Percentiles rank a stretch among this genome's conserved stretches.
Conservation (phyloP, 192 early-diverging fungal genomes). For the Linnemannia exigua region DNA sequence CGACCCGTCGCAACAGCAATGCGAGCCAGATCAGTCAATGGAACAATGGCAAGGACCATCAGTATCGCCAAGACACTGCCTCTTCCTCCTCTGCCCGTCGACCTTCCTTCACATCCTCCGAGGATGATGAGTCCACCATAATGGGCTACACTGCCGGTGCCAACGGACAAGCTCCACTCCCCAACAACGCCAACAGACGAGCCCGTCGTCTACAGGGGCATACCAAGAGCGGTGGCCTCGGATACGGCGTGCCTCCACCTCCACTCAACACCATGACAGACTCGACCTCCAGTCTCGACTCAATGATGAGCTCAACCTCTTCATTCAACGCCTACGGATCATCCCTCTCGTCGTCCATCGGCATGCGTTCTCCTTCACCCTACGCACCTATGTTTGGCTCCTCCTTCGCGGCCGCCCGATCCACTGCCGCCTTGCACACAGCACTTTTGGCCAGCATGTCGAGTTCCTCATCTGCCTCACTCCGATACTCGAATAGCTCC, state of each 20-base stretch:
- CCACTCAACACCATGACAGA: conserved; percentile 17
- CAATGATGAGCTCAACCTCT: conserved; percentile 24
- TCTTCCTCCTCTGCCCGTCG: neutral
- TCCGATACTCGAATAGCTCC: conserved; percentile 23
- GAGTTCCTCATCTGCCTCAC: conserved; percentile 1
- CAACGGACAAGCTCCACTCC: neutral
- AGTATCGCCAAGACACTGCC: conserved; percentile 1
- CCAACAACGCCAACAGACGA: neutral
- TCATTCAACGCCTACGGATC: conserved; percentile 33
- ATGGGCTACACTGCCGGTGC: conserved; percentile 8
- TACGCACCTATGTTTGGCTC: conserved; percentile 47
- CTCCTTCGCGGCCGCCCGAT: conserved; percentile 43
- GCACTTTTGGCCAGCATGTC: conserved; percentile 44
- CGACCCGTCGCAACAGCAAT: conserved; percentile 10
- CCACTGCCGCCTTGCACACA: conserved; percentile 44
- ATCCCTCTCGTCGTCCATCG: conserved; percentile 30
- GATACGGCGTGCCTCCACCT: neutral
- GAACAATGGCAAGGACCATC: neutral
- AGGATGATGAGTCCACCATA: conserved; percentile 40
- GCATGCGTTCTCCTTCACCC: conserved; percentile 39
- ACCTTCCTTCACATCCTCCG: conserved; percentile 21
- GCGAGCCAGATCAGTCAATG: conserved; percentile 3
- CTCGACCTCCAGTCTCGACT: conserved; percentile 48
- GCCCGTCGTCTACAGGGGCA: neutral
- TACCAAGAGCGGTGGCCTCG: conserved; percentile 12